Evolutionary conservation across 2,329 filamentous ascomycete genomes (phyloP).

Genomic region (Emmonsiellopsis sp.): DNA sequence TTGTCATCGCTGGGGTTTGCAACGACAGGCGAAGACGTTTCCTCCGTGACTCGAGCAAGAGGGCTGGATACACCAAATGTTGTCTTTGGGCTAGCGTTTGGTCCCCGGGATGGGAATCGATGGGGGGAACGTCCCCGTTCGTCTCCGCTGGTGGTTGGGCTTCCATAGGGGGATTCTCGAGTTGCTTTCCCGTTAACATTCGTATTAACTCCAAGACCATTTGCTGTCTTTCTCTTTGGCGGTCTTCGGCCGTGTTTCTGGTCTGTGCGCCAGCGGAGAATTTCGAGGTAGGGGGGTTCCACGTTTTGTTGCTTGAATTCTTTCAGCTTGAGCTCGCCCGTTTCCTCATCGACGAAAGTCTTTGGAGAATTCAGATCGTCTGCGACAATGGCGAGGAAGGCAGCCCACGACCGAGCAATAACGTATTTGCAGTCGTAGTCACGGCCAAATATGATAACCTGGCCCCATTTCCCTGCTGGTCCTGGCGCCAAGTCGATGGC

Average conservation of each 20-base stretch:
- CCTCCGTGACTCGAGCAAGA: constrained; percentile 38
- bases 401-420: constrained; percentile 80
- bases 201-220: constrained; percentile 45
- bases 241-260: constrained; percentile 72
- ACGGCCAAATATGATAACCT: constrained; percentile 90
- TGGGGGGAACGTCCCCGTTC: constrained; percentile 41
- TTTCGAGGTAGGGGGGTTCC: constrained; percentile 88
- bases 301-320: constrained; percentile 85
- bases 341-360: constrained; percentile 88
- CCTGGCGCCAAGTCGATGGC: constrained; percentile 88
- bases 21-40: constrained; percentile 28
- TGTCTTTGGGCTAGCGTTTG: constrained; percentile 36
- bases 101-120: constrained; percentile 34
- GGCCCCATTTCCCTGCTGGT: constrained; percentile 83
- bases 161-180: constrained; percentile 46
- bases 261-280: constrained; percentile 88
- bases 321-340: constrained; percentile 77
- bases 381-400: constrained; percentile 75
- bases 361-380: constrained; percentile 87
- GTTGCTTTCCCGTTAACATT: constrained; percentile 35
- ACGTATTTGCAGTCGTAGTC: constrained; percentile 99
- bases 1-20: constrained; percentile 24
- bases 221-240: constrained; percentile 39
- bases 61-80: constrained; percentile 35
- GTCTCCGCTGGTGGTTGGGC: constrained; percentile 33